These are phyloP conservation scores for Fusarium miscanthi DNA, from an alignment of 2,329 filamentous ascomycete species.

Conservation along the genomic window DNA sequence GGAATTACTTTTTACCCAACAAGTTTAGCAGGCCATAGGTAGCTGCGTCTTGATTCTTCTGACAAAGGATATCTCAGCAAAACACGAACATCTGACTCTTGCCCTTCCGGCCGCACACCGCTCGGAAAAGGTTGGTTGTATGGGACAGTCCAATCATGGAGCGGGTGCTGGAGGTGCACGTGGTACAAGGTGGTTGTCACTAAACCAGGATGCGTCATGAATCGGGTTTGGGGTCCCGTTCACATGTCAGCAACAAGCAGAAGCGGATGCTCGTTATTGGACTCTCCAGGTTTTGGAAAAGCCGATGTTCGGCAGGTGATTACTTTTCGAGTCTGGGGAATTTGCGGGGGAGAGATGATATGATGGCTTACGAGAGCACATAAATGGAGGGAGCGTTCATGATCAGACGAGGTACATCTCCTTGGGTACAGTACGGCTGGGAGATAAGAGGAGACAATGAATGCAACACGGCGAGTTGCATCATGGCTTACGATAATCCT, in stretches of 20 bases:
- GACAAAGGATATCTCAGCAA: neutral
- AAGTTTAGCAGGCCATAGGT: neutral
- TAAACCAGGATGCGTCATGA: slow-evolving; percentile 28
- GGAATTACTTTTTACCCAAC: neutral
- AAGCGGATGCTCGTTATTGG: slow-evolving; percentile 17
- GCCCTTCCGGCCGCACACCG: slow-evolving; percentile 14
- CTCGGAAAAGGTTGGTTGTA: slow-evolving; percentile 2
- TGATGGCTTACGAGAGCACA: neutral
- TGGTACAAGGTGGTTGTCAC: slow-evolving; percentile 20
- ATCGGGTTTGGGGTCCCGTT: slow-evolving; percentile 13
- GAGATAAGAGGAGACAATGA: neutral
- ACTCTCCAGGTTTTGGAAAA: slow-evolving; percentile 16
- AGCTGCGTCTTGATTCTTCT: neutral
- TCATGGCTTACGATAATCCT: slow-evolving; percentile 11
- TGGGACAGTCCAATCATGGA: slow-evolving; percentile 16
- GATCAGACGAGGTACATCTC: too few relatives aligned
- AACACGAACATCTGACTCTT: slow-evolving; percentile 13
- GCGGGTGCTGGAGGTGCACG: slow-evolving; percentile 24
- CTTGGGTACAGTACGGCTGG: too few relatives aligned
- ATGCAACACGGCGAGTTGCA: slow-evolving; percentile 1
- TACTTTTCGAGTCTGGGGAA: slow-evolving; percentile 34
- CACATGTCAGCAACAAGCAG: slow-evolving; percentile 30
- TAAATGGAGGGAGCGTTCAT: neutral
- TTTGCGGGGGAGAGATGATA: slow-evolving; percentile 31
- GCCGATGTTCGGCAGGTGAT: slow-evolving; percentile 40